phyloP scores from a whole-genome alignment of 2,329 filamentous ascomycete species.

The Fusarium redolens region DNA sequence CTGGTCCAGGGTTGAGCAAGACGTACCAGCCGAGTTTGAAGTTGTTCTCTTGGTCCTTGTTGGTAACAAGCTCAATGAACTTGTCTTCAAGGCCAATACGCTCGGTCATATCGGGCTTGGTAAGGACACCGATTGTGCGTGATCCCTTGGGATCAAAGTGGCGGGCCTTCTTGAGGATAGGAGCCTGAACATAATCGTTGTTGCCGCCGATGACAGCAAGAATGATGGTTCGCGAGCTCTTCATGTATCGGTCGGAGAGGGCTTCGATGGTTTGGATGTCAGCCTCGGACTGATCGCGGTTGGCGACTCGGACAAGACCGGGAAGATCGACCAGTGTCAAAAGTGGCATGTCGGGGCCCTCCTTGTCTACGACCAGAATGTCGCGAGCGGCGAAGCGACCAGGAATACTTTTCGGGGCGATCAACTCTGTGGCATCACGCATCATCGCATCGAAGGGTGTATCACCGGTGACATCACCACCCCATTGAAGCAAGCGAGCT shows the following conservation, averaged over 20 bases:
- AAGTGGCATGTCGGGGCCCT: conserved; percentile 68
- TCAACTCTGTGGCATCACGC: conserved; percentile 62
- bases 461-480: conserved; percentile 57
- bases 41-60: conserved; percentile 61
- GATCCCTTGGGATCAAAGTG: conserved; percentile 62
- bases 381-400: conserved; percentile 64
- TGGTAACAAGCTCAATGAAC: conserved; percentile 64
- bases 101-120: conserved; percentile 65
- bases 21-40: conserved; percentile 66
- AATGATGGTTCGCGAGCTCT: conserved; percentile 65
- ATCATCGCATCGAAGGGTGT: conserved; percentile 63
- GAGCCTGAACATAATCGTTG: conserved; percentile 65
- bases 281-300: conserved; percentile 62
- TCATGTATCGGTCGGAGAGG: conserved; percentile 66
- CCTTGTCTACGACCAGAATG: conserved; percentile 69
- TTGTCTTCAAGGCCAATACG: conserved; percentile 65
- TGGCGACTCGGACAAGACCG: conserved; percentile 66
- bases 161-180: conserved; percentile 62
- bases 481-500: conserved; percentile 59
- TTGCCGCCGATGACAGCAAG: conserved; percentile 67
- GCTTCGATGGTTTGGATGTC: conserved; percentile 65
- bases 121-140: conserved; percentile 63
- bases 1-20: conserved; percentile 61
- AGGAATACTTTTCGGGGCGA: conserved; percentile 61
- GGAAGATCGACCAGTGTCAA: conserved; percentile 72